These are phyloP conservation scores for Diaporthe citrichinensis DNA, from an alignment of 2,329 filamentous ascomycete species.

Conservation along the genomic window DNA sequence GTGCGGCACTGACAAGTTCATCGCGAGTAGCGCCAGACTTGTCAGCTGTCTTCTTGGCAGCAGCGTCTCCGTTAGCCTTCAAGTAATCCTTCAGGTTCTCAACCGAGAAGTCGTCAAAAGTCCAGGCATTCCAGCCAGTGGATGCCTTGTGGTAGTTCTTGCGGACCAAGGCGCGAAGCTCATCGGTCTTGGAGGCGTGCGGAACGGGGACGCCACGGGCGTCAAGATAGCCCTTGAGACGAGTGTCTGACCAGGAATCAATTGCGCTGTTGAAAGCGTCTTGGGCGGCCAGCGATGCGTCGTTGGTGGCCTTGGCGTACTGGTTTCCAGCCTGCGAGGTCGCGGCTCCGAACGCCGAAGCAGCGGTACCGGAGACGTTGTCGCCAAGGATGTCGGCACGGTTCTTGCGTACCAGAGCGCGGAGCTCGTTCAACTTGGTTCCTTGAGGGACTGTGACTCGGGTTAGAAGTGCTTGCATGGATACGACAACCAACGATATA, in stretches of 20 bases:
- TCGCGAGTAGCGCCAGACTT: constrained; percentile 77
- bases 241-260: constrained; percentile 79
- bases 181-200: constrained; percentile 78
- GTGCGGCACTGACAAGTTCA: constrained; percentile 78
- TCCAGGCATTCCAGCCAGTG: constrained; percentile 79
- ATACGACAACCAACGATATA: neutral
- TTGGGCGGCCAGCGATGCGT: constrained; percentile 72
- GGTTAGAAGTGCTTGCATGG: constrained; percentile 37
- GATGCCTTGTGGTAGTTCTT: constrained; percentile 79
- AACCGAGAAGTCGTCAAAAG: constrained; percentile 81
- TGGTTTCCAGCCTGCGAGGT: constrained; percentile 83
- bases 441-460: constrained; percentile 83
- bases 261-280: constrained; percentile 77
- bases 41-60: constrained; percentile 71
- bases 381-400: constrained; percentile 80
- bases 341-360: constrained; percentile 77
- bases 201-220: constrained; percentile 82
- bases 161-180: constrained; percentile 82
- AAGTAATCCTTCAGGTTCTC: constrained; percentile 78
- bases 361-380: constrained; percentile 69
- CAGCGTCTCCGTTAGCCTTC: constrained; percentile 63
- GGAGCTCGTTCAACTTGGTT: constrained; percentile 88
- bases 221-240: constrained; percentile 84
- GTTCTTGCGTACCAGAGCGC: constrained; percentile 91
- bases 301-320: constrained; percentile 82